Percentiles rank a stretch among this genome's conserved stretches.
phyloP scores from a whole-genome alignment of 805 yeast genomes.

The Kluyveromyces dobzhanskii region DNA sequence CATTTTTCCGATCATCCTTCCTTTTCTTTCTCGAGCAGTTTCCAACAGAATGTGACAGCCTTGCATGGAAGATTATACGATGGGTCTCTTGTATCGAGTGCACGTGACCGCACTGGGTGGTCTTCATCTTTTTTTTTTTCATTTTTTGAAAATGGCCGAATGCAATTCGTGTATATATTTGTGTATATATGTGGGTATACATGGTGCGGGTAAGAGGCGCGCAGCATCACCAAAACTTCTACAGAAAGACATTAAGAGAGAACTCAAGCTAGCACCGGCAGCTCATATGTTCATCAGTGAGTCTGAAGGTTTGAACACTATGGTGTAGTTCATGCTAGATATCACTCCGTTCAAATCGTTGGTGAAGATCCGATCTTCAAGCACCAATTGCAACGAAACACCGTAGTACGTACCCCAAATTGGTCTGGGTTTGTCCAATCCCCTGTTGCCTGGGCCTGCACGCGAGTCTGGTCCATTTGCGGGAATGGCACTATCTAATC shows the following conservation, averaged over 20 bases:
- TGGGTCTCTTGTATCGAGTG: too few species aligned
- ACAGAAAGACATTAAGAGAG: too few species aligned
- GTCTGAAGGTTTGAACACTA: slow-evolving; percentile 56
- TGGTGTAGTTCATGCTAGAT: slow-evolving; percentile 54
- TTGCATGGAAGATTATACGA: too few species aligned
- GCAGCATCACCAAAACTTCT: too few species aligned
- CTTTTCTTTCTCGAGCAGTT: too few species aligned
- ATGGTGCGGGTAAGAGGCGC: not conserved
- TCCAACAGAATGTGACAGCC: too few species aligned
- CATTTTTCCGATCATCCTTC: too few species aligned
- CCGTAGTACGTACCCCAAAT: slow-evolving; percentile 70
- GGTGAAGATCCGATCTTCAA: slow-evolving; percentile 40
- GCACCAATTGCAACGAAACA: slow-evolving; percentile 46
- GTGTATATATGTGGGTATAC: not conserved
- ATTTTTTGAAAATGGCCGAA: too few species aligned
- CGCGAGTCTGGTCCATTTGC: slow-evolving; percentile 4
- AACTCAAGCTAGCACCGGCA: too few species aligned
- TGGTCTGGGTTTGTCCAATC: slow-evolving; percentile 32
- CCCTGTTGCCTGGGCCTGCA: not conserved
- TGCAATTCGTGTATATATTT: too few species aligned
- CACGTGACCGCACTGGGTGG: too few species aligned
- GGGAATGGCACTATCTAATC: slow-evolving; percentile 50
- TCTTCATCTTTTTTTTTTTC: too few species aligned
- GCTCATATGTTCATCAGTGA: slow-evolving; percentile 25
- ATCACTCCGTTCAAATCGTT: slow-evolving; percentile 34